phyloP scores from a whole-genome alignment of 306 rosid species.

The Fragaria vesca region DNA sequence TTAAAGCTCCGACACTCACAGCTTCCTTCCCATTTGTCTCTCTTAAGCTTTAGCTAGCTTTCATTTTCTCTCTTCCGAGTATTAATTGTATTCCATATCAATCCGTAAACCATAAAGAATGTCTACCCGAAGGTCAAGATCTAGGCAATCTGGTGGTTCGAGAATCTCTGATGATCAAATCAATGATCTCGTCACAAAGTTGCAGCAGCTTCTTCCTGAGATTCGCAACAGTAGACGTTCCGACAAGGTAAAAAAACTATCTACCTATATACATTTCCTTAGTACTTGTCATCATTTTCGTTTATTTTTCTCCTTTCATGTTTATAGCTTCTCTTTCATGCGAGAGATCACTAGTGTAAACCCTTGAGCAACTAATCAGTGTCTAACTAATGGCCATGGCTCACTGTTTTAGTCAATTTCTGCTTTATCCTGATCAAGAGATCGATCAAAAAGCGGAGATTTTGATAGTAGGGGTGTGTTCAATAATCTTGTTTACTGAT shows the following conservation, averaged over 20 bases:
- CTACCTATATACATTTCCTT: not conserved
- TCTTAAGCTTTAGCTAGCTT: not conserved
- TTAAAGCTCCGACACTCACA: slow-evolving; percentile 8
- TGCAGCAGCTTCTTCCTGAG: slow-evolving; percentile 96
- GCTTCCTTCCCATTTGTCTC: slow-evolving; percentile 15
- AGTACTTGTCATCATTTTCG: not conserved
- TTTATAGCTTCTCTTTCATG: slow-evolving; percentile 5
- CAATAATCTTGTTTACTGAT: not conserved
- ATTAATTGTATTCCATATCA: not conserved
- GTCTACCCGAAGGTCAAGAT: slow-evolving; percentile 70
- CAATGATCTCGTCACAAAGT: slow-evolving; percentile 85
- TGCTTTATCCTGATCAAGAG: not conserved
- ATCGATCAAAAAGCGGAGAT: not conserved
- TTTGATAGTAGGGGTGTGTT: not conserved
- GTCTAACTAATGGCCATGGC: not conserved
- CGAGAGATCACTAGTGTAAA: not conserved
- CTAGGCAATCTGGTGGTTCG: slow-evolving; percentile 71
- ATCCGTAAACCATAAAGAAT: slow-evolving; percentile 22
- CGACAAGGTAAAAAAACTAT: slow-evolving; percentile 57
- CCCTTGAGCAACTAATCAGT: not conserved
- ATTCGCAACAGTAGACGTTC: slow-evolving; percentile 66
- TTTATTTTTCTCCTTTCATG: not conserved
- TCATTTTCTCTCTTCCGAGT: not conserved
- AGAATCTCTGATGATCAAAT: slow-evolving; percentile 96
- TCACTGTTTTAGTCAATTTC: not conserved